Evolutionary conservation across 257 asterid genomes (phyloP), one percentile per base, ranked within the genome.

Genomic region (Salvia miltiorrhiza): DNA sequence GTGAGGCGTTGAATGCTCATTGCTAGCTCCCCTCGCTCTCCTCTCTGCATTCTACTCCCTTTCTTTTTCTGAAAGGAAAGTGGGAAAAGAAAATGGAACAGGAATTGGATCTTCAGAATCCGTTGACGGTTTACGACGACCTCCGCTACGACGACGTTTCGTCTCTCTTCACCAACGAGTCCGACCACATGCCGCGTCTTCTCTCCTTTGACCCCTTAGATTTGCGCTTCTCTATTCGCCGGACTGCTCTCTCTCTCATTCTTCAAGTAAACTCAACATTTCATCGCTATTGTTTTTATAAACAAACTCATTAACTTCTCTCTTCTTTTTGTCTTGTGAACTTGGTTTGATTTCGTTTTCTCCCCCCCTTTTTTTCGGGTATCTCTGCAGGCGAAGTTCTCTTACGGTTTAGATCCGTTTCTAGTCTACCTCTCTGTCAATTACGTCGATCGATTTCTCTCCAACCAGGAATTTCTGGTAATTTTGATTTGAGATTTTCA

Each of bases 391-490:
- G 78, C 74, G 45, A 83, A 75, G 70, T 64, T 70, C 41, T 63
- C 80, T 40, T 76, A 70, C 76, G 54, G 61, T 16, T 44, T 82
- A 28, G 83, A 84, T 73, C 82, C 85, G 40, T 80, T 71, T 75
- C 72, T 79, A 8, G 83, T 71, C 14, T 86, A 86, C 78, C 85
- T 86, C 30, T 78, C 93, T 13, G 75, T 80, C 57, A 86, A 78
- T 73, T 86, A 86, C 88, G 62, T 84, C 52, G 93, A 86, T 44
- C 88, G 93, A 8, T 86, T 84, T 73, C 84, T 82, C 68, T 71
- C 87, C 39, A 72, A 63, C 71, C 83, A 80, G 70, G 76, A 44
- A 68, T 65, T 77, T 69, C 78, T 66, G 85, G 93, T 84, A 71
- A 74, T 7, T 73, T 54, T 54, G 41, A 14, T 44, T 28, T 35